Evolutionary conservation across 768 basidiomycete species (phyloP), one percentile per base, ranked within the genome.

Genomic region (Gymnopilus dilepis): DNA sequence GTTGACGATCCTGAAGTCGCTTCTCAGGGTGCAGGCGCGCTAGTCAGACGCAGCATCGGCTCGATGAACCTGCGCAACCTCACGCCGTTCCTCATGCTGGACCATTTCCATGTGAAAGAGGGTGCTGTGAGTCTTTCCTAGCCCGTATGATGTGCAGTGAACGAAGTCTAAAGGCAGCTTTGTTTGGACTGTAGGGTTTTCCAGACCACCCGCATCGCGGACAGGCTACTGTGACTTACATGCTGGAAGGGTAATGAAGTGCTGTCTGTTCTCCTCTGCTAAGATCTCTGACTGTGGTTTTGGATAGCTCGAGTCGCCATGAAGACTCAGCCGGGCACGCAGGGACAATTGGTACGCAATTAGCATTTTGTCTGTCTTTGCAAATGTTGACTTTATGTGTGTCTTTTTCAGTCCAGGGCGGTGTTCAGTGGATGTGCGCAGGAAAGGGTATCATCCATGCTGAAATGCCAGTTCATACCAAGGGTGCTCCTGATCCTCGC

Each of bases 371-470:
- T 30, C n/a, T 31, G 31, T 3, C 6, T n/a, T 21, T 52, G 12
- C 41, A 4, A 54, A 51, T 1, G 17, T 13, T 1, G 24, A 24
- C 48, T 61, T 59, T 21, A 21, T 13, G 56, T 63, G 19, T 21
- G 34, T 38, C 38, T 26, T 28, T 30, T 54, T 19, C 53, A 82
- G 82, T 84, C 40, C 71, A 88, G 8, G 96, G 96, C 3, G 97
- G 95, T 51, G 89, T 97, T 1, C 96, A 98, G 70, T 97, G 95
- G 94, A 97, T 97, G 95, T 88, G 84, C 73, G 91, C 91, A 13
- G 90, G 89, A 59, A 77, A 85, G 69, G 92, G 92, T 50, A 91
- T 92, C 67, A 88, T 92, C 33, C 91, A 93, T 63, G 88, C 90
- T 1, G 90, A 92, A 78, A 97, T 97, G 92, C 97, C 97, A 2